Evolutionary conservation across 2,329 filamentous ascomycete species (phyloP).

Genomic region (Paecilomyces niveus): DNA sequence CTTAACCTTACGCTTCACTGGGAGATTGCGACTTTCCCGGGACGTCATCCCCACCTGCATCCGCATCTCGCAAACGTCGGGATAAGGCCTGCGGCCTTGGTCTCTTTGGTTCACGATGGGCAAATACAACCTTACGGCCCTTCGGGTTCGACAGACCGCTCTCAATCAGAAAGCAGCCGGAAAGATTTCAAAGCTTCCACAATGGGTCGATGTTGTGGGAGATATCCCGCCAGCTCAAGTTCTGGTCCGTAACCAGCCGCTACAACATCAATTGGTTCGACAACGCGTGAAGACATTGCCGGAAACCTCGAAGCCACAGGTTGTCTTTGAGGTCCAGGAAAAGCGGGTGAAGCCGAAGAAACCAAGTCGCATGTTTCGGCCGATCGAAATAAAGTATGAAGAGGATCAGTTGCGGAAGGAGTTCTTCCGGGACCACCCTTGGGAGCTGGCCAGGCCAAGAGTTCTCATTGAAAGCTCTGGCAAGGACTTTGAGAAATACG

Average conservation of each 20-base stretch:
- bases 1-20: not conserved
- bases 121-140: conserved; percentile 40
- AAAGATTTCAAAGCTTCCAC: conserved; percentile 28
- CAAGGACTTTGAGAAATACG: conserved; percentile 64
- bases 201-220: conserved; percentile 52
- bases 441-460: conserved; percentile 87
- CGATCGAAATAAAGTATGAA: conserved; percentile 67
- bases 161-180: conserved; percentile 29
- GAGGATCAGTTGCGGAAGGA: conserved; percentile 74
- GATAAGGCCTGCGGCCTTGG: not conserved
- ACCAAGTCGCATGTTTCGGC: conserved; percentile 71
- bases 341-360: conserved; percentile 48
- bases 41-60: not conserved
- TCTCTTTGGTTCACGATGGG: conserved; percentile 28
- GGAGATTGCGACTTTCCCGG: not conserved
- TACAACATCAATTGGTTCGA: conserved; percentile 36
- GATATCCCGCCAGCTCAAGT: conserved; percentile 55
- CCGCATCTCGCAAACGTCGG: not conserved
- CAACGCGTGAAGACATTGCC: conserved; percentile 29
- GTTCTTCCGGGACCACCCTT: conserved; percentile 93
- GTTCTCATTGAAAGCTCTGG: conserved; percentile 81
- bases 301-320: conserved; percentile 22
- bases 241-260: conserved; percentile 51
- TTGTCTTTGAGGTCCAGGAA: conserved; percentile 28
- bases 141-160: conserved; percentile 38